phyloP scores from a whole-genome alignment of 148 eudicot genomes.

The Rheum nobile region DNA sequence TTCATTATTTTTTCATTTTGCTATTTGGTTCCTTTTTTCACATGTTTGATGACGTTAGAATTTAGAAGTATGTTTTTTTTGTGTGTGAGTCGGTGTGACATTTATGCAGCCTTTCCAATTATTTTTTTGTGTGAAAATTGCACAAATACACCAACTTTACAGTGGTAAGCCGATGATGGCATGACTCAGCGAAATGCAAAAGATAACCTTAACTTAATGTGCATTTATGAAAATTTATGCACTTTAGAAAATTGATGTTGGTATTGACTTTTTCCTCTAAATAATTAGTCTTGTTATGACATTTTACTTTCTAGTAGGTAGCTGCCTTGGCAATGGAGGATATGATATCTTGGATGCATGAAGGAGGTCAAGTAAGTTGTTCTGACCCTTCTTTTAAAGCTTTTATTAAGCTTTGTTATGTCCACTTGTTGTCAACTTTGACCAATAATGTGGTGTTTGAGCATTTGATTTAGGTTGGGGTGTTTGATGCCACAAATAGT shows the following conservation, averaged over 20 bases:
- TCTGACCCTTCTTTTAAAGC: conserved; percentile 3
- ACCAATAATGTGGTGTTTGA: neutral
- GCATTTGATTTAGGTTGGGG: conserved; percentile 56
- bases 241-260: neutral
- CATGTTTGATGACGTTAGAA: neutral
- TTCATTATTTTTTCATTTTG: neutral
- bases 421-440: conserved; percentile 9
- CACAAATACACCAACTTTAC: neutral
- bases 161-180: neutral
- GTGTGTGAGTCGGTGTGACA: neutral
- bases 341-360: conserved; percentile 99
- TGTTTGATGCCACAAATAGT: conserved; percentile 98
- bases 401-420: conserved; percentile 2
- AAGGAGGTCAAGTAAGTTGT: conserved; percentile 92
- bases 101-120: neutral
- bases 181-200: neutral
- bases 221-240: neutral
- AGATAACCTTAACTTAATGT: neutral
- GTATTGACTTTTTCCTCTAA: neutral
- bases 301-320: conserved; percentile 52
- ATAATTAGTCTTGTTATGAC: neutral
- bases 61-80: neutral
- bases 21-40: neutral
- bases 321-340: conserved; percentile 99
- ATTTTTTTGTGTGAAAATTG: neutral